Percentiles rank a stretch among this genome's conserved stretches.
Evolutionary conservation across 768 basidiomycete genomes (phyloP).

Genomic region (Leccinellum rugosiceps): DNA sequence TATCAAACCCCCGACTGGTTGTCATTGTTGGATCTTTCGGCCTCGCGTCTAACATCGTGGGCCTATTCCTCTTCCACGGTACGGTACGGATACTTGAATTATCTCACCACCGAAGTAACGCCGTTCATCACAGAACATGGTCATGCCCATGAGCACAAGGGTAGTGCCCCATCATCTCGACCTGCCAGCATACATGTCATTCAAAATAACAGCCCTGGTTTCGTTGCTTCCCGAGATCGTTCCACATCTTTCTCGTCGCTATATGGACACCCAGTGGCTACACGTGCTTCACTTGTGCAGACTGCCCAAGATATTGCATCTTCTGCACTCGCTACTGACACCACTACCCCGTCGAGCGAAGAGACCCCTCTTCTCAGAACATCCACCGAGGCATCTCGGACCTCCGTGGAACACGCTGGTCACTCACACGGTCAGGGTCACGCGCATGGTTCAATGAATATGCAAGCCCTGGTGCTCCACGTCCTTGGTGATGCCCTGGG

Average conservation of each 20-base stretch:
- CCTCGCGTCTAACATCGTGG: conserved; percentile 87
- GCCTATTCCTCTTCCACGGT: conserved; percentile 95
- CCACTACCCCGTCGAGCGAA: conserved; percentile 29
- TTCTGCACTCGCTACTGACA: conserved; percentile 15
- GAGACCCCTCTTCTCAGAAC: conserved; percentile 43
- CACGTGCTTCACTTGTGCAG: conserved; percentile 71
- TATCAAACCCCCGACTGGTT: conserved; percentile 83
- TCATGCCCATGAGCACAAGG: conserved; percentile 50
- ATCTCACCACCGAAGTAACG: conserved; percentile 6
- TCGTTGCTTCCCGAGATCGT: conserved; percentile 30
- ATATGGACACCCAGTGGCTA: conserved; percentile 72
- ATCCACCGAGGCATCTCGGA: conserved; percentile 7
- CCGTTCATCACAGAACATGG: conserved; percentile 52
- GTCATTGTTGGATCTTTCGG: conserved; percentile 90
- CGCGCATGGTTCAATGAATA: conserved; percentile 85
- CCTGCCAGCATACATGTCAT: conserved; percentile 36
- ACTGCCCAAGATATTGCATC: conserved; percentile 79
- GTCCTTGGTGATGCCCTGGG: conserved; percentile 97
- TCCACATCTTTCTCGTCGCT: conserved; percentile 55
- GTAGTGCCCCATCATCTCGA: conserved; percentile 36
- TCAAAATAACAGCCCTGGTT: conserved; percentile 15
- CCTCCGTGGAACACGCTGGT: conserved; percentile 12
- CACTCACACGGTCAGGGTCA: conserved; percentile 31
- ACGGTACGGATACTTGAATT: conserved; percentile 19
- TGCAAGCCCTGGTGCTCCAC: conserved; percentile 93